Conservation (phyloP, 139 green algal species). For the Chlamydomonas applanata region DNA sequence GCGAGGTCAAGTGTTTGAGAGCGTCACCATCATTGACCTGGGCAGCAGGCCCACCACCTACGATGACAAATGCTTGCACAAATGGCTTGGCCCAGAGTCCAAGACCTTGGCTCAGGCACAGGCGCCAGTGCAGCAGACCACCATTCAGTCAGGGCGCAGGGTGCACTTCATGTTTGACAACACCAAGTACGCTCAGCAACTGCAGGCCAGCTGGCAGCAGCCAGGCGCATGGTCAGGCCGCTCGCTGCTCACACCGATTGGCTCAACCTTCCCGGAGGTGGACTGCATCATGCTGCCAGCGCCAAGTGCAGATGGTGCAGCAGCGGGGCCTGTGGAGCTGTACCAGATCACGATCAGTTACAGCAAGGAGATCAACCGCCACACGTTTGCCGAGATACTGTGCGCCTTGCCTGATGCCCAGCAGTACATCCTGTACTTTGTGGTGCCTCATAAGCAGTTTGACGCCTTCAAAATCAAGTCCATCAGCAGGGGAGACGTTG, state of each 20-base stretch:
- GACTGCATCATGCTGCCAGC: constrained; percentile 17
- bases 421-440: constrained; percentile 21
- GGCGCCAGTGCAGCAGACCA: too few relatives aligned
- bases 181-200: too few relatives aligned
- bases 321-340: not conserved
- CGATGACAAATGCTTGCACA: too few relatives aligned
- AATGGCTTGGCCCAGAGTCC: too few relatives aligned
- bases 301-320: not conserved
- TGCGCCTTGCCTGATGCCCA: constrained; percentile 10
- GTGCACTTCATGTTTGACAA: too few relatives aligned
- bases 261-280: constrained; percentile 9
- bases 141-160: too few relatives aligned
- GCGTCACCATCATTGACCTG: too few relatives aligned
- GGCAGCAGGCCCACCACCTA: too few relatives aligned
- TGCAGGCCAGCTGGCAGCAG: constrained; percentile 11
- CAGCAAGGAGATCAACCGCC: not conserved
- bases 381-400: constrained; percentile 1
- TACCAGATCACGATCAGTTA: constrained; percentile 6
- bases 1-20: too few relatives aligned
- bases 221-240: not conserved
- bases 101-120: too few relatives aligned
- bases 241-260: constrained; percentile 12
- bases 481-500: constrained; percentile 3
- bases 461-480: constrained; percentile 3
- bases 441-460: constrained; percentile 5